phyloP scores from a whole-genome alignment of 208 protist species.

The Trypanosoma caninum region DNA sequence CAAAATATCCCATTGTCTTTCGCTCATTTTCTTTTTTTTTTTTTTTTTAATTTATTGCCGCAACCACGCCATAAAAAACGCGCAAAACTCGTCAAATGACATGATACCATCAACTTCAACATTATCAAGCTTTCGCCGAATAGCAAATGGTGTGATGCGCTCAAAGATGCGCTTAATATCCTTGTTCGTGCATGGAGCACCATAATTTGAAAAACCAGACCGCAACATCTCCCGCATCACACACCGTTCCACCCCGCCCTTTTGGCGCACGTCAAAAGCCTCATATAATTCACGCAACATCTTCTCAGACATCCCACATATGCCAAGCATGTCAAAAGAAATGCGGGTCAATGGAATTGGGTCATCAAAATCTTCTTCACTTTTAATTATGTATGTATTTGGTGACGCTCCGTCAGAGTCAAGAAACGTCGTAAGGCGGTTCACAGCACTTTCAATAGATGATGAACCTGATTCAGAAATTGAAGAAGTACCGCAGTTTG shows the following conservation, averaged over 20 bases:
- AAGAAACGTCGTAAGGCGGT: constrained; percentile 3
- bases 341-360: not conserved
- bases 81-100: constrained; percentile 30
- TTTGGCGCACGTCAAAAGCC: constrained; percentile 18
- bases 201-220: constrained; percentile 22
- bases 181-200: constrained; percentile 18
- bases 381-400: not conserved
- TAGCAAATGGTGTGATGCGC: constrained; percentile 4
- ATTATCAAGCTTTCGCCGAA: constrained; percentile 8
- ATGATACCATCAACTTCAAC: constrained; percentile 9
- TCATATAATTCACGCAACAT: constrained; percentile 30
- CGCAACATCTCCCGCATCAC: constrained; percentile 28
- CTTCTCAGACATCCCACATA: constrained; percentile 12
- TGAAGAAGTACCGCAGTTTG: not conserved
- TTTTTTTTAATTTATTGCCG: constrained; percentile 4
- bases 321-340: constrained; percentile 25
- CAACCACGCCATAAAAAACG: constrained; percentile 26
- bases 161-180: constrained; percentile 28
- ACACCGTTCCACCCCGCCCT: constrained; percentile 21
- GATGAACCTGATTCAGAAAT: not conserved
- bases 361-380: not conserved
- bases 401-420: not conserved
- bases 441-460: not conserved
- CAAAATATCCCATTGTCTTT: not conserved
- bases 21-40: not conserved